A percentile compares a stretch with the other conserved stretches of the same genome.
Conservation (phyloP, 2,329 filamentous ascomycete genomes). For the Elsinoe batatas region DNA sequence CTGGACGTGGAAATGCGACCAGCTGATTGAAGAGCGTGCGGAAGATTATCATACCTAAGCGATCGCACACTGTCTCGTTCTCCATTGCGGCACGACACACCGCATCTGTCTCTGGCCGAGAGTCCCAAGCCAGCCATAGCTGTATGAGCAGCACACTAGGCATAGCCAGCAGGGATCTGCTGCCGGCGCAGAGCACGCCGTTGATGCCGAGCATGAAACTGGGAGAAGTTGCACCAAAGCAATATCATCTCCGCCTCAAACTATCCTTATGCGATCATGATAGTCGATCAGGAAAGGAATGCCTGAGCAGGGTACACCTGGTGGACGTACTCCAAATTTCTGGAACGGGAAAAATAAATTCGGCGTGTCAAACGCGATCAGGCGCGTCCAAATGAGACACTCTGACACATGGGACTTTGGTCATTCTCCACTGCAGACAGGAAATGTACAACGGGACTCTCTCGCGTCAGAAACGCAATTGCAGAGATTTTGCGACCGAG, state of each 20-base stretch:
- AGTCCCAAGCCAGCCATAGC: too few species aligned
- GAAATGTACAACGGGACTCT: not conserved
- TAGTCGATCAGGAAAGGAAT: too few species aligned
- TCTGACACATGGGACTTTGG: constrained; percentile 8
- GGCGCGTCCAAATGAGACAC: constrained; percentile 7
- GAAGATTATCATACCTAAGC: not conserved
- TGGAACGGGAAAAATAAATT: not conserved
- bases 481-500: not conserved
- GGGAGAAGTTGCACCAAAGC: too few species aligned
- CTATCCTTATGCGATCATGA: not conserved
- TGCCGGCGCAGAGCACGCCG: too few species aligned
- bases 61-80: too few species aligned
- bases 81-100: not conserved
- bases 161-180: too few species aligned
- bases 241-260: too few species aligned
- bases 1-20: constrained; percentile 23
- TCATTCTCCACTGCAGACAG: not conserved
- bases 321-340: not conserved
- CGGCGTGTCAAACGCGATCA: not conserved
- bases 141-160: too few species aligned
- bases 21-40: constrained; percentile 11
- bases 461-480: not conserved
- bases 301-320: not conserved
- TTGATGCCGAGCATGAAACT: too few species aligned
- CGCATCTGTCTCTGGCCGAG: too few species aligned